Evolutionary conservation across 2,329 filamentous ascomycete genomes (phyloP).

Genomic region (Onygenales sp.): DNA sequence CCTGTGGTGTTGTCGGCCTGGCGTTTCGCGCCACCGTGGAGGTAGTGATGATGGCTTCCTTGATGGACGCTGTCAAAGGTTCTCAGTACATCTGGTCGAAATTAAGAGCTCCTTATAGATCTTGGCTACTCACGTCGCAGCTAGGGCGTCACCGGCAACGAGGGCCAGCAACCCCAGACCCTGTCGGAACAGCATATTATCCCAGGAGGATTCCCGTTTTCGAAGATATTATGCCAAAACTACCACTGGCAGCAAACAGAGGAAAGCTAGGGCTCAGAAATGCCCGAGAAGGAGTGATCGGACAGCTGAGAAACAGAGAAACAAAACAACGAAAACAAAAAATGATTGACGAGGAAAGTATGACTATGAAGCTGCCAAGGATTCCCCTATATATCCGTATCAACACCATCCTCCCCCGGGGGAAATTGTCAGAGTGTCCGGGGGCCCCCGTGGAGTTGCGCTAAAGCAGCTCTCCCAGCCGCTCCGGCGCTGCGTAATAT

Average conservation of each 20-base stretch:
- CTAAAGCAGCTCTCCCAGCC: too few relatives aligned
- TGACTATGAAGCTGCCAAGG: not conserved
- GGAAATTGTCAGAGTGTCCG: too few relatives aligned
- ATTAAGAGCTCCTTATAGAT: not conserved
- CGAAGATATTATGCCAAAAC: not conserved
- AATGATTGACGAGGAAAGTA: not conserved
- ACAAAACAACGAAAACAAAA: not conserved
- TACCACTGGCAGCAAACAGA: not conserved
- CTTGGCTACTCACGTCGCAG: not conserved
- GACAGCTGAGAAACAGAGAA: not conserved
- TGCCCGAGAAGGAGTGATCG: not conserved
- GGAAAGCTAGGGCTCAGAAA: not conserved
- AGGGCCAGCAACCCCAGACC: not conserved
- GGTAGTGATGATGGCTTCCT: not conserved
- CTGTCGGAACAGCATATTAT: not conserved
- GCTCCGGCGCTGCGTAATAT: too few relatives aligned
- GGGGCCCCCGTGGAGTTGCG: not conserved
- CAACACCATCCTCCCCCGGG: too few relatives aligned
- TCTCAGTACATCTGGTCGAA: not conserved
- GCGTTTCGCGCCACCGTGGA: not conserved
- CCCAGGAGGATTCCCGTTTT: not conserved
- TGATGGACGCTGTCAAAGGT: not conserved
- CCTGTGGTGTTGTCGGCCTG: slow-evolving; percentile 1
- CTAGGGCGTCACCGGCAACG: not conserved
- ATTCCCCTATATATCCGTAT: not conserved